Evolutionary conservation across 2,329 filamentous ascomycete genomes (phyloP), one percentile per base, ranked within the genome.

Genomic region (Exophiala phaeomuriformis): DNA sequence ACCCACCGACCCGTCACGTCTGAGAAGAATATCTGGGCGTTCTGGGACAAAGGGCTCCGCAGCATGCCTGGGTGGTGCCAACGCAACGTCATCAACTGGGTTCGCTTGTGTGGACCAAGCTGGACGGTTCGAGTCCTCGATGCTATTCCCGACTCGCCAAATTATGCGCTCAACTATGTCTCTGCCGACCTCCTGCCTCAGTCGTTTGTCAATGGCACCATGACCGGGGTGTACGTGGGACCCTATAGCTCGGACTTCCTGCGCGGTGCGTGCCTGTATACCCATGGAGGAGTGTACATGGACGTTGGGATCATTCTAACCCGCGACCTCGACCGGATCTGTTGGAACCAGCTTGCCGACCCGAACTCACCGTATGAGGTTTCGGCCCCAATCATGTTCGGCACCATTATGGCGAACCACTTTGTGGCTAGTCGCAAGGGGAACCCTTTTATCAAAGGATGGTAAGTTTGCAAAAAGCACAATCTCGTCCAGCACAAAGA

Each of bases 171-270:
- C 47, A 70, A 75, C 19, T 80, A 73, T 57, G 67, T 81, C 39
- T 70, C 80, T 62, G 61, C 74, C 5, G 54, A 69, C 1, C 66
- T 65, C 0, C 79, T 81, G 52, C 78, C 79, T 0, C 64, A 64
- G 33, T 75, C 78, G 0, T 82, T 81, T 61, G 64, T 65, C 4
- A 68, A 79, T n/a, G 71, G 72, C 4, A 72, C 70, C 0, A 68
- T 82, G 4, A 68, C 67, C 2, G 79, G 80, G 9, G 65, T 66
- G 5, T 79, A 78, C 63, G 73, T 72, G 0, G 65, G 68, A 2
- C 79, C 82, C 60, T 79, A 82, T 61, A 76, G 71, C 0, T 80
- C 78, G 0, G 80, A 83, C 55, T 73, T 83, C 1, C 76, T 82
- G 2, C 75, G 79, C 1, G 81, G 71, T 60, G 79, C 80, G 2